Evolutionary conservation across 495 filamentous ascomycete species (phyloP).

Genomic region (Friedmanniomyces endolithicus): DNA sequence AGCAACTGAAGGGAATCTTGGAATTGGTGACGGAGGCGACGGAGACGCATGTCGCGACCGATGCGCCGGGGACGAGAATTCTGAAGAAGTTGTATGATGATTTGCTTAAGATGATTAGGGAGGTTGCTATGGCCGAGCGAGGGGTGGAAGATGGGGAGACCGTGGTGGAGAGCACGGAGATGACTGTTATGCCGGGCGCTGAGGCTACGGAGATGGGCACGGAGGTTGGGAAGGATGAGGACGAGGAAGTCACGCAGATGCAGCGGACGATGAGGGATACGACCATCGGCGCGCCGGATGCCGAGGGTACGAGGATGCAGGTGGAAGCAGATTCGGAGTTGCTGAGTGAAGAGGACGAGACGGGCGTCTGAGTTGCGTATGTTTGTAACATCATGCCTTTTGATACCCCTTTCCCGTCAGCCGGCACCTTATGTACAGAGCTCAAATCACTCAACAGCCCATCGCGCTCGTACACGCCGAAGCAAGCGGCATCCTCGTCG

Average conservation of each 20-base stretch:
- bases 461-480: neutral
- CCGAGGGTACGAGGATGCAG: conserved; percentile 14
- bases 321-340: conserved; percentile 9
- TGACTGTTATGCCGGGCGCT: conserved; percentile 4
- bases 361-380: neutral
- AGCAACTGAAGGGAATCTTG: conserved; percentile 27
- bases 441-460: neutral
- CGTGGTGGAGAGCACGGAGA: conserved; percentile 19
- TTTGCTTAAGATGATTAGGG: conserved; percentile 19
- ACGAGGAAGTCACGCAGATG: conserved; percentile 16
- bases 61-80: conserved; percentile 25
- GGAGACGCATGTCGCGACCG: conserved; percentile 23
- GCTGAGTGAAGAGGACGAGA: conserved; percentile 3
- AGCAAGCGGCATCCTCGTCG: neutral
- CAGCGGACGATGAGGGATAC: conserved; percentile 8
- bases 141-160: conserved; percentile 15
- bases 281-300: conserved; percentile 16
- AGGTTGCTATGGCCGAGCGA: conserved; percentile 17
- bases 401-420: too few relatives aligned
- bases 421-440: neutral
- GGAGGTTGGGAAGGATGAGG: conserved; percentile 31
- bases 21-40: conserved; percentile 22
- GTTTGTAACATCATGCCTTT: neutral
- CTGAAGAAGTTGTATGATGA: conserved; percentile 23
- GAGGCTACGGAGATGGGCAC: conserved; percentile 1